Percentiles rank a stretch among this genome's conserved stretches.
Evolutionary conservation across 352 stramenopile genomes (phyloP).

Genomic region (Phytophthora pluvialis): DNA sequence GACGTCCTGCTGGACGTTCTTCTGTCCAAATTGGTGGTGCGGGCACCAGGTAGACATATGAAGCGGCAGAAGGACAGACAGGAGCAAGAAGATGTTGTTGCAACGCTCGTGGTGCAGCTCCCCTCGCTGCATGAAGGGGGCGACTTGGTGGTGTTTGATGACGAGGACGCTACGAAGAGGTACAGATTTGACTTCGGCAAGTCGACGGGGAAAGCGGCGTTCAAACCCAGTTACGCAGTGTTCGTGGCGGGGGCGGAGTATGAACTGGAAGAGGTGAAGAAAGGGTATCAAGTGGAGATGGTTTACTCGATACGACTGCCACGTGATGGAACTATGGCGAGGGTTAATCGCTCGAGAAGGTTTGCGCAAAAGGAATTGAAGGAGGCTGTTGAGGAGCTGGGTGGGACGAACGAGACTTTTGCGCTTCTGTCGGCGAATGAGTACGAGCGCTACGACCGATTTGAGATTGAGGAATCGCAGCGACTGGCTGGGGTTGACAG

Average conservation of each 20-base stretch:
- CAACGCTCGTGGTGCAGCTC: constrained; percentile 14
- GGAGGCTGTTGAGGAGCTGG: constrained; percentile 1
- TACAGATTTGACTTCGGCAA: constrained; percentile 10
- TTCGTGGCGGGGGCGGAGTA: constrained; percentile 9
- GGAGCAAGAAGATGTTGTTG: background rate
- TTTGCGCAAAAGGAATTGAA: constrained; percentile 5
- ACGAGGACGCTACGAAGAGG: constrained; percentile 1
- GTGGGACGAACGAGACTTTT: constrained; percentile 5
- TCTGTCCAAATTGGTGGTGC: constrained; percentile 8
- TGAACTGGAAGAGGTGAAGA: constrained; percentile 13
- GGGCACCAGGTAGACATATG: background rate
- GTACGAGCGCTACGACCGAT: background rate
- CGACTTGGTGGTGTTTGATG: constrained; percentile 11
- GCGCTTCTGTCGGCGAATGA: constrained; percentile 9
- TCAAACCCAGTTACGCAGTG: constrained; percentile 12
- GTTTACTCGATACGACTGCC: constrained; percentile 7
- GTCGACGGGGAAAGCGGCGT: background rate
- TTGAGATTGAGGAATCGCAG: background rate
- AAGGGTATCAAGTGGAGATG: constrained; percentile 10
- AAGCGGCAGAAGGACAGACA: background rate
- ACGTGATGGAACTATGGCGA: background rate
- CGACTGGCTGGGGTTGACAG: constrained; percentile 1
- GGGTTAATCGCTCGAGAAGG: constrained; percentile 6
- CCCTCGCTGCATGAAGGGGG: constrained; percentile 10
- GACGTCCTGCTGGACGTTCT: constrained; percentile 9